A percentile compares a stretch with the other conserved stretches of the same genome.
These are phyloP conservation scores for Dictyostelium citrinum DNA, from an alignment of 78 protist genomes.

Conservation along the genomic window DNA sequence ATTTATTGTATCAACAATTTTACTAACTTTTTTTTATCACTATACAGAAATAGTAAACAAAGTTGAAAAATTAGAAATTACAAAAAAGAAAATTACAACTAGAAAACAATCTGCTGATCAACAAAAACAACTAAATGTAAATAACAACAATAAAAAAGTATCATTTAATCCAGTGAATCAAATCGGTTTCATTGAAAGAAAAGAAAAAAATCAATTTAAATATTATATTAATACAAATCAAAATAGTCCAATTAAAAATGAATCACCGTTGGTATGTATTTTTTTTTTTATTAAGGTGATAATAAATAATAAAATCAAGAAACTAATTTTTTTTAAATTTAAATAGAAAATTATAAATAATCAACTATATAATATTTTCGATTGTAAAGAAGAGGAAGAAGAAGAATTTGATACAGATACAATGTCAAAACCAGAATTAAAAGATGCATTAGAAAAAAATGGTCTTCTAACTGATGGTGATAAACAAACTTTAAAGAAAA, in stretches of 20 bases:
- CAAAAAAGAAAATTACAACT: background rate
- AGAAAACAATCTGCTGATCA: background rate
- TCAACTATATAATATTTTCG: background rate
- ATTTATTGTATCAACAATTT: background rate
- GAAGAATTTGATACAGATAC: constrained; percentile 45
- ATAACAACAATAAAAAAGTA: constrained; percentile 13
- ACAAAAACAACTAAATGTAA: background rate
- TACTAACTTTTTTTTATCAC: background rate
- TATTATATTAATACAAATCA: background rate
- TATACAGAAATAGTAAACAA: background rate
- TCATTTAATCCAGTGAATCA: constrained; percentile 32
- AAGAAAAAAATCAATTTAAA: background rate
- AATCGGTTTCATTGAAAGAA: constrained; percentile 8
- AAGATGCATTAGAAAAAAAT: background rate
- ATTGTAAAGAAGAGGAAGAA: background rate
- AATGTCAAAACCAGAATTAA: constrained; percentile 36
- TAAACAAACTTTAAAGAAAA: constrained; percentile 5
- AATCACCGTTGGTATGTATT: constrained; percentile 6
- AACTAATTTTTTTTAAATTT: background rate
- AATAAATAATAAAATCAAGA: no score
- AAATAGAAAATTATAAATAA: background rate
- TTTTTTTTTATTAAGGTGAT: no score
- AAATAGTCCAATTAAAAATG: background rate
- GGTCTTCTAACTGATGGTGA: constrained; percentile 7
- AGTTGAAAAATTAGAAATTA: background rate